Conservation (phyloP, 2,329 filamentous ascomycete species). For the Tolypocladium inflatum region DNA sequence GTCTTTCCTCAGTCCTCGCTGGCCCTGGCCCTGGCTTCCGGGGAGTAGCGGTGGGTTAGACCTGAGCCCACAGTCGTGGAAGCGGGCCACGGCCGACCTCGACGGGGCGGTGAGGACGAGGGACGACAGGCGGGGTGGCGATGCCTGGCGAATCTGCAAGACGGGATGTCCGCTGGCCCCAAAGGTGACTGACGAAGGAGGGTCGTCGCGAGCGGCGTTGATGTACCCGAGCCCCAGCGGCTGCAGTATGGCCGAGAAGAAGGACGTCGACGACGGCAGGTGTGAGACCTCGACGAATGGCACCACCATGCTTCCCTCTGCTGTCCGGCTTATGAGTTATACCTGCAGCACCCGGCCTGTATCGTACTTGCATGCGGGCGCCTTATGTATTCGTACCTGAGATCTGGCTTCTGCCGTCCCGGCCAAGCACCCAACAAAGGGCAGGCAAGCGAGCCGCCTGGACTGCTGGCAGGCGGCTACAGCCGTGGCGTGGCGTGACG, state of each 20-base stretch:
- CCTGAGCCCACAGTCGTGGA: conserved; percentile 60
- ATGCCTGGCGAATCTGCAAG: conserved; percentile 35
- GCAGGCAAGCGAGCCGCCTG: too few relatives aligned
- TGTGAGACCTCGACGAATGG: conserved; percentile 60
- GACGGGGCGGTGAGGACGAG: conserved; percentile 62
- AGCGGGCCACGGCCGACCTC: conserved; percentile 56
- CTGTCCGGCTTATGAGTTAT: neutral
- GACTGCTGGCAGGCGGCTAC: too few relatives aligned
- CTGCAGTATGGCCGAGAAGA: conserved; percentile 71
- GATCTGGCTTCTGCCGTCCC: neutral
- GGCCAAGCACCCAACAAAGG: too few relatives aligned
- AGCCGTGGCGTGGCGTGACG: too few relatives aligned
- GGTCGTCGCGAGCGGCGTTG: neutral
- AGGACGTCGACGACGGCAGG: conserved; percentile 70
- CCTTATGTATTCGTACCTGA: neutral
- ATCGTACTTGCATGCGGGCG: neutral
- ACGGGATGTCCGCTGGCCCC: conserved; percentile 25
- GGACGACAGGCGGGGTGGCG: conserved; percentile 30
- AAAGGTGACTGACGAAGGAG: conserved; percentile 30
- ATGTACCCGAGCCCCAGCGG: conserved; percentile 64
- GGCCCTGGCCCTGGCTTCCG: conserved; percentile 7
- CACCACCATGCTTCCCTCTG: conserved; percentile 22
- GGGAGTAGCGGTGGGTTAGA: conserved; percentile 43
- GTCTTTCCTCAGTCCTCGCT: neutral
- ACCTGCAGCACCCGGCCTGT: neutral